Base-by-base conservation (phyloP, 2,329 filamentous ascomycete genomes). In the Cucurbitaria berberidis region DNA sequence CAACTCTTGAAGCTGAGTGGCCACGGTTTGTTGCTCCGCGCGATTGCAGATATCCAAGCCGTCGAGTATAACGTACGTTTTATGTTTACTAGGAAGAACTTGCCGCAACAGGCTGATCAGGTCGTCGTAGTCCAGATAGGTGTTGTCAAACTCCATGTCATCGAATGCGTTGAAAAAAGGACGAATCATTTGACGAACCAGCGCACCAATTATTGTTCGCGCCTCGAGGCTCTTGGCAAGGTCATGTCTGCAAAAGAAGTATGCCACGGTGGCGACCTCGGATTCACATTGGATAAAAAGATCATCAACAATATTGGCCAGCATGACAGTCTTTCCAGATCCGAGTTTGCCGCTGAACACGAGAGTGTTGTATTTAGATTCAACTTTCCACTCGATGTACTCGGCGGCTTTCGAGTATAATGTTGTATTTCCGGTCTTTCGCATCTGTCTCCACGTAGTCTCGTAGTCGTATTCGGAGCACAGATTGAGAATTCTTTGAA, bases 271-370 rank as follows among this genome's bases (percentile, higher is more conserved):
- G 24, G 30, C 11, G 5, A 36, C 5, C 6, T 57, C 27, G 1
- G 48, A 46, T 11, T 32, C 15, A 4, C 39, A 36, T n/a, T 27
- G 38, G 16, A 63, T 9, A 32, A 30, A 51, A 2, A 69, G 53
- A 24, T 68, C 57, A 15, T 68, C 62, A 2, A 80, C 68, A 0
- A 81, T 70, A 48, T 79, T 81, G 1, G 78, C 77, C 10, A 80
- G 42, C 8, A 76, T 45, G 2, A 81, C 77, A 0, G 79, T 79
- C 51, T 81, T 81, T 0, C 78, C 78, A 0, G 73, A 75, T 3
- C 78, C 78, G 1, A 81, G 63, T 38, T 76, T 79, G 3, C 77
- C 78, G 8, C 45, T 66, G 30, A 64, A 74, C 0, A 78, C 1
- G 0, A 81, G 54, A 0, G 75, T 76, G 32, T 46, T 59, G 27